phyloP scores from a whole-genome alignment of 2,329 filamentous ascomycete species.

The Microcyclospora pomicola region DNA sequence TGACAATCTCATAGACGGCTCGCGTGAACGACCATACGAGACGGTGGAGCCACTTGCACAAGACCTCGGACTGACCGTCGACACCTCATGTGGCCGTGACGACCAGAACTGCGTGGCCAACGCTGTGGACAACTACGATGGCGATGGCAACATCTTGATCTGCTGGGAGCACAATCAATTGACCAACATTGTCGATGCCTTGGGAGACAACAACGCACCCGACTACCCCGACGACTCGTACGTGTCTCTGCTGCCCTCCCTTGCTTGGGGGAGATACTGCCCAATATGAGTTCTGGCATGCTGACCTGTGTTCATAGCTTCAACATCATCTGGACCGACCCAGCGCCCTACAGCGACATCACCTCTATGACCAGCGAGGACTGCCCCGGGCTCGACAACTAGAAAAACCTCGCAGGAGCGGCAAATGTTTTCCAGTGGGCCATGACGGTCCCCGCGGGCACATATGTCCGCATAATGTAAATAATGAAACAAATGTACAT shows the following conservation, averaged over 20 bases:
- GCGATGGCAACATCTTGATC: constrained; percentile 44
- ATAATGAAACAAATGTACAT: no score
- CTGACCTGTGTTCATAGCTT: constrained; percentile 22
- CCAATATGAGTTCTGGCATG: neutral
- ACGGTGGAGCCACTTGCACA: constrained; percentile 44
- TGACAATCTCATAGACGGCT: constrained; percentile 24
- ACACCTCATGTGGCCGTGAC: constrained; percentile 43
- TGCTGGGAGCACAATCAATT: constrained; percentile 48
- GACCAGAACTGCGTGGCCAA: constrained; percentile 42
- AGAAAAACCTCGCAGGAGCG: neutral
- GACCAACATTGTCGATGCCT: constrained; percentile 36
- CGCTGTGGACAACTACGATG: constrained; percentile 34
- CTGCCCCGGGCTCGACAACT: constrained; percentile 40
- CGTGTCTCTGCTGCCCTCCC: neutral
- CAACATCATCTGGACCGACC: constrained; percentile 46
- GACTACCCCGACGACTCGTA: constrained; percentile 31
- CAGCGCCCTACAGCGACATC: constrained; percentile 36
- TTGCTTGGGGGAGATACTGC: neutral
- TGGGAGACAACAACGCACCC: constrained; percentile 39
- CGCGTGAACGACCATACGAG: constrained; percentile 39
- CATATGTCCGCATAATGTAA: no score
- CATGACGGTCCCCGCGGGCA: no score
- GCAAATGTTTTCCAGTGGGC: neutral
- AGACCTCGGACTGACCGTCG: constrained; percentile 42
- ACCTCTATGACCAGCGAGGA: constrained; percentile 35